Conservation (phyloP, 768 basidiomycete genomes). For the Coprinopsis strossmayeri region DNA sequence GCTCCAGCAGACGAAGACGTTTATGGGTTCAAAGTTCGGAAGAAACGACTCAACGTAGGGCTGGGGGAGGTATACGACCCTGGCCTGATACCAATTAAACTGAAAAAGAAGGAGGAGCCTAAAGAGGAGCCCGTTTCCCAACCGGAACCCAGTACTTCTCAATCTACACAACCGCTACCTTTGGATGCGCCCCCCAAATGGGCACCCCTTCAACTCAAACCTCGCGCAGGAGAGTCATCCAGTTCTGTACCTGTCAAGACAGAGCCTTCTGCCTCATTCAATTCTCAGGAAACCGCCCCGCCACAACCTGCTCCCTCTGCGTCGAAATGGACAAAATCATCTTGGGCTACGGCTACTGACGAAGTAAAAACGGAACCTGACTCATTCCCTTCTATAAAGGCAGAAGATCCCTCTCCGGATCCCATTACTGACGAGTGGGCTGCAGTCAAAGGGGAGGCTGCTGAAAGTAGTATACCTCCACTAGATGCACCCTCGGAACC, state of each 20-base stretch:
- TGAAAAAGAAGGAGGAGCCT: conserved; percentile 50
- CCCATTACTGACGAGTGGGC: conserved; percentile 12
- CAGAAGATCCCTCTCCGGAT: conserved; percentile 9
- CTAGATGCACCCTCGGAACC: conserved; percentile 11
- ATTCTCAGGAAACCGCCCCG: not conserved
- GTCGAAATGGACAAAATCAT: conserved; percentile 27
- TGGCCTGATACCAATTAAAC: conserved; percentile 56
- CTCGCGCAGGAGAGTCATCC: conserved; percentile 8
- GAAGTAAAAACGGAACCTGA: conserved; percentile 7
- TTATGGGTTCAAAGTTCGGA: conserved; percentile 61
- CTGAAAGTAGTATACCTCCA: conserved; percentile 1
- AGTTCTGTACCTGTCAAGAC: conserved; percentile 6
- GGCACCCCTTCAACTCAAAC: conserved; percentile 19
- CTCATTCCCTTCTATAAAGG: not conserved
- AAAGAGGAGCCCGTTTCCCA: conserved; percentile 15
- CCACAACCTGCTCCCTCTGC: conserved; percentile 7
- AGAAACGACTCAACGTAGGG: conserved; percentile 51
- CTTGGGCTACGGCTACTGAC: conserved; percentile 22
- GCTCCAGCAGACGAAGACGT: conserved; percentile 42
- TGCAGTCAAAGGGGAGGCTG: conserved; percentile 12
- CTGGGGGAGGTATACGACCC: conserved; percentile 83
- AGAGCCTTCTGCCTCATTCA: not conserved
- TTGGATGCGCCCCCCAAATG: conserved; percentile 15
- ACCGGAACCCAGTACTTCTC: conserved; percentile 9
- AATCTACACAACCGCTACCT: conserved; percentile 3